These are phyloP conservation scores for Acacia crassicarpa DNA, from an alignment of 306 rosid genomes.

Conservation along the genomic window DNA sequence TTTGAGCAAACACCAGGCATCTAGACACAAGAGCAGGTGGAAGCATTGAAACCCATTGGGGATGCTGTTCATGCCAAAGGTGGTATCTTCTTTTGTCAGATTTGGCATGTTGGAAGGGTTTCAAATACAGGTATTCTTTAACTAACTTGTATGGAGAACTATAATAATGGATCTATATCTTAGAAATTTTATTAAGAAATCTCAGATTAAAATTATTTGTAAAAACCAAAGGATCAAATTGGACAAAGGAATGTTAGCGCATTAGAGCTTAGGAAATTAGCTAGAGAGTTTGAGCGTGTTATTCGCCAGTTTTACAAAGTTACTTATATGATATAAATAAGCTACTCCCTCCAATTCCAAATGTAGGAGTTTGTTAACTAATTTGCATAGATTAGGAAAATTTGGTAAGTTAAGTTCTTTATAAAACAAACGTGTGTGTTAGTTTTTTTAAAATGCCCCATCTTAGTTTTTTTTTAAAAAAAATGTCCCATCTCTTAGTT, in stretches of 20 bases:
- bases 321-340: too few relatives aligned
- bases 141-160: neutral
- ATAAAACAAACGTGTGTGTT: too few relatives aligned
- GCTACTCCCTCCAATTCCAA: too few relatives aligned
- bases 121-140: neutral
- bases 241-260: too few relatives aligned
- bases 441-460: too few relatives aligned
- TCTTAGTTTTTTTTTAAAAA: too few relatives aligned
- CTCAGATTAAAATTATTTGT: neutral
- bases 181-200: neutral
- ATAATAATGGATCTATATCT: neutral
- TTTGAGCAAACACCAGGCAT: neutral
- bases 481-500: too few relatives aligned
- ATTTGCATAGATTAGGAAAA: too few relatives aligned
- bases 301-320: neutral
- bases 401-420: too few relatives aligned
- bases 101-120: neutral
- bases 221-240: too few relatives aligned
- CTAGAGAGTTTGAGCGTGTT: neutral
- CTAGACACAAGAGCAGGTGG: neutral
- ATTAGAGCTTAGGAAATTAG: neutral
- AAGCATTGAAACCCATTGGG: conserved; percentile 7
- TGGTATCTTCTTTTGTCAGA: neutral
- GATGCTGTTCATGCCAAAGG: conserved; percentile 6
- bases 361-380: too few relatives aligned